Conservation (phyloP, 192 early-diverging fungal species). For the Backusella liffmaniae region DNA sequence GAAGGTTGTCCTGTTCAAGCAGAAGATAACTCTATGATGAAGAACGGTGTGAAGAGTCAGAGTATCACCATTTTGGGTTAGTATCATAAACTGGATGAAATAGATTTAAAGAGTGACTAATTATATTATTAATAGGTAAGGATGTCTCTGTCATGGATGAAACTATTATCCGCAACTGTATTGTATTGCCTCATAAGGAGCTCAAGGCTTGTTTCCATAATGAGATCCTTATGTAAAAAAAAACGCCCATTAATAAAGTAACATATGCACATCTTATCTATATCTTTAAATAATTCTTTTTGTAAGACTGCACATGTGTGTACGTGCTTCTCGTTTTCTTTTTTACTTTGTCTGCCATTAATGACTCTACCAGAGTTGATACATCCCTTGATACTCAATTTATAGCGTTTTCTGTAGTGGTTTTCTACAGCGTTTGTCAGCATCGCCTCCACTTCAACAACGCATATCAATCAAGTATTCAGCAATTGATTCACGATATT, state of each 20-base stretch:
- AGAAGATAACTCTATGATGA: conserved; percentile 73
- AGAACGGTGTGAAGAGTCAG: conserved; percentile 89
- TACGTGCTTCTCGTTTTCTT: too few relatives aligned
- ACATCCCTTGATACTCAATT: too few relatives aligned
- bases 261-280: neutral
- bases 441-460: too few relatives aligned
- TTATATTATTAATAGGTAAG: conserved; percentile 48
- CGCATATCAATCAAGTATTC: too few relatives aligned
- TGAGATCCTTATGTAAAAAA: conserved; percentile 89
- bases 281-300: neutral
- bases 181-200: conserved; percentile 98
- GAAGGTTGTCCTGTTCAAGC: conserved; percentile 77
- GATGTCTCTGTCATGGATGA: conserved; percentile 93
- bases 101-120: neutral
- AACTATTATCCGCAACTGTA: conserved; percentile 92
- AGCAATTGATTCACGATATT: too few relatives aligned
- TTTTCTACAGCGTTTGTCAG: too few relatives aligned
- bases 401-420: too few relatives aligned
- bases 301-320: too few relatives aligned
- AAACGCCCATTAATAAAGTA: neutral
- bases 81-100: neutral
- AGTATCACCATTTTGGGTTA: conserved; percentile 86
- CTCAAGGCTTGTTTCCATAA: conserved; percentile 86
- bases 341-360: too few relatives aligned
- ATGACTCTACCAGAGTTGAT: too few relatives aligned